A percentile compares a stretch with the other conserved stretches of the same genome.
Evolutionary conservation across 1,284 basidiomycete genomes (phyloP).

Genomic region (Ceratobasidium sp.): DNA sequence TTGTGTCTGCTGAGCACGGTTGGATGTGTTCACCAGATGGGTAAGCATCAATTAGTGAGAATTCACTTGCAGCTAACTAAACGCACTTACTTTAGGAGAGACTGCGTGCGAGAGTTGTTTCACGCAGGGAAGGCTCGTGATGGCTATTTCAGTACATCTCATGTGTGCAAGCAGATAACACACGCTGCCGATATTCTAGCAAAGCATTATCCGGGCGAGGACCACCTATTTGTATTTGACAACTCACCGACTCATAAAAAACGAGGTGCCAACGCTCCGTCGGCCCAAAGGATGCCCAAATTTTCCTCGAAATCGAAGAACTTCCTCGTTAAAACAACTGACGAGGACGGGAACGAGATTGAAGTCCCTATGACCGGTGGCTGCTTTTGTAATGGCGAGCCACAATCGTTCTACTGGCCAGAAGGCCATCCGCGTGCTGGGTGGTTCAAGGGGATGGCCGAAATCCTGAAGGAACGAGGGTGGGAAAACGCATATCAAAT

Average conservation of each 20-base stretch:
- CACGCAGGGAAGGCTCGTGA: constrained; percentile 64
- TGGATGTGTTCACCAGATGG: constrained; percentile 55
- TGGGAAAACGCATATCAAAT: constrained; percentile 37
- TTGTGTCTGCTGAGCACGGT: constrained; percentile 62
- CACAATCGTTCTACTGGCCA: constrained; percentile 55
- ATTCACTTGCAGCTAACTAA: constrained; percentile 24
- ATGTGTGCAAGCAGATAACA: constrained; percentile 55
- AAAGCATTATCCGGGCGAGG: constrained; percentile 52
- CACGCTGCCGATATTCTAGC: constrained; percentile 58
- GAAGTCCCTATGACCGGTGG: not conserved
- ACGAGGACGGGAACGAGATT: constrained; percentile 20
- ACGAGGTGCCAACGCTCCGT: constrained; percentile 55
- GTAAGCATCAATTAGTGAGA: constrained; percentile 50
- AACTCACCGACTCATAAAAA: constrained; percentile 60
- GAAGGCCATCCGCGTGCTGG: constrained; percentile 54
- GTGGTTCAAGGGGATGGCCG: constrained; percentile 58
- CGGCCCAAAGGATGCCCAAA: constrained; percentile 57
- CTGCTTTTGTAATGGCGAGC: constrained; percentile 49
- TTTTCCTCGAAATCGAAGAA: not conserved
- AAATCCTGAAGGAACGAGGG: constrained; percentile 54
- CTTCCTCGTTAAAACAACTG: not conserved
- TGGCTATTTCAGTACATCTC: constrained; percentile 59
- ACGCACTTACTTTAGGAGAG: constrained; percentile 42
- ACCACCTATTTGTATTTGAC: constrained; percentile 58
- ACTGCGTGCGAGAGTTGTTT: constrained; percentile 53